Evolutionary conservation across 352 stramenopile species (phyloP).

Genomic region (Phytophthora lateralis): DNA sequence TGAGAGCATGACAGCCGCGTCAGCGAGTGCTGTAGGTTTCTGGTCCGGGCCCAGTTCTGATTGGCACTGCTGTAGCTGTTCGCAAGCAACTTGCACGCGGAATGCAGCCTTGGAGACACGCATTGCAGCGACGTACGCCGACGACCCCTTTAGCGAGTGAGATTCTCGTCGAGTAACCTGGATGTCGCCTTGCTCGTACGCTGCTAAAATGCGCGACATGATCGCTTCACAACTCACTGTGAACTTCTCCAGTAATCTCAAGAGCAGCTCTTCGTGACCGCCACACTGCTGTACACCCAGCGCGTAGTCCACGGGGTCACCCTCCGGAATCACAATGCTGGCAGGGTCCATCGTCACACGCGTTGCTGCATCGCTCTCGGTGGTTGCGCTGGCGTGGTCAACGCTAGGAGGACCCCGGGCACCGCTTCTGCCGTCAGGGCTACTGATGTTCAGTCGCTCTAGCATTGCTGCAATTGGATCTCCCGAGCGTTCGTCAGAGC

Average conservation of each 20-base stretch:
- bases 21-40: slow-evolving; percentile 17
- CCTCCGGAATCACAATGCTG: slow-evolving; percentile 72
- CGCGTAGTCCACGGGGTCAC: slow-evolving; percentile 81
- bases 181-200: slow-evolving; percentile 55
- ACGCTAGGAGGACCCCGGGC: slow-evolving; percentile 18
- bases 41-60: slow-evolving; percentile 30
- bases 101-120: slow-evolving; percentile 83
- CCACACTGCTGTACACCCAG: slow-evolving; percentile 81
- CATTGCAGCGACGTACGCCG: slow-evolving; percentile 77
- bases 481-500: slow-evolving; percentile 25
- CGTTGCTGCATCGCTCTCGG: slow-evolving; percentile 31
- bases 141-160: slow-evolving; percentile 84
- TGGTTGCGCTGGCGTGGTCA: slow-evolving; percentile 32
- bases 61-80: slow-evolving; percentile 61
- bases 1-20: slow-evolving; percentile 24
- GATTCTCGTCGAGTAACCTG: slow-evolving; percentile 61
- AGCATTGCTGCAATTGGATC: slow-evolving; percentile 45
- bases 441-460: slow-evolving; percentile 46
- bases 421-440: slow-evolving; percentile 24
- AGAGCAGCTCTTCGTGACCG: slow-evolving; percentile 76
- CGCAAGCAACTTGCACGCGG: slow-evolving; percentile 77
- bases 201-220: slow-evolving; percentile 60
- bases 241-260: slow-evolving; percentile 85
- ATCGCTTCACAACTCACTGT: slow-evolving; percentile 57
- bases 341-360: slow-evolving; percentile 31